Evolutionary conservation across 192 early-diverging fungal species (phyloP).

Genomic region (Lobosporangium transversale): DNA sequence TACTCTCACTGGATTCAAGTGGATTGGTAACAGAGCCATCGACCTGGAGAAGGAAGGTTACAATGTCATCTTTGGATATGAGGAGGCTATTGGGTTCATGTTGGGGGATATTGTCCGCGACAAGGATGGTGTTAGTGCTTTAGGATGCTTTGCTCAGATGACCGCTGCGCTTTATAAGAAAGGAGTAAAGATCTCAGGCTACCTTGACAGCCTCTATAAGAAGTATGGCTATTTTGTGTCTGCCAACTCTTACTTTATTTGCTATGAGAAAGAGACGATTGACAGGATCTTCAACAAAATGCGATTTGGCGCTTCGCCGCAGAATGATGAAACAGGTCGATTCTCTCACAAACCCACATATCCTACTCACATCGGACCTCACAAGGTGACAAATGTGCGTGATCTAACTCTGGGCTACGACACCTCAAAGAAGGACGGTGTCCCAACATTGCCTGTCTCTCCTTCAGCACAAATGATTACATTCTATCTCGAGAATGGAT

Average conservation of each 20-base stretch:
- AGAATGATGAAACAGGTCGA: constrained; percentile 33
- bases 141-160: constrained; percentile 83
- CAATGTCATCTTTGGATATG: constrained; percentile 85
- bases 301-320: constrained; percentile 69
- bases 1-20: constrained; percentile 97
- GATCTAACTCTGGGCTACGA: constrained; percentile 94
- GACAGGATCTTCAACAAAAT: constrained; percentile 82
- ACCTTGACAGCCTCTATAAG: constrained; percentile 78
- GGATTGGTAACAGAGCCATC: constrained; percentile 87
- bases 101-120: constrained; percentile 80
- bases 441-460: constrained; percentile 79
- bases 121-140: constrained; percentile 92
- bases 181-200: constrained; percentile 68
- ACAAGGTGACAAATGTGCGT: constrained; percentile 76
- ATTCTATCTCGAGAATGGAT: constrained; percentile 77
- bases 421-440: constrained; percentile 66
- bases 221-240: constrained; percentile 89
- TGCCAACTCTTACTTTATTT: constrained; percentile 90
- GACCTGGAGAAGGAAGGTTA: constrained; percentile 72
- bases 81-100: constrained; percentile 96
- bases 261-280: constrained; percentile 77
- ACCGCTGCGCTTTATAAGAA: constrained; percentile 71
- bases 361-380: constrained; percentile 73
- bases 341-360: constrained; percentile 68
- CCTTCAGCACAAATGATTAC: constrained; percentile 91